phyloP scores from a whole-genome alignment of 768 basidiomycete species.

The Exsudoporus frostii region DNA sequence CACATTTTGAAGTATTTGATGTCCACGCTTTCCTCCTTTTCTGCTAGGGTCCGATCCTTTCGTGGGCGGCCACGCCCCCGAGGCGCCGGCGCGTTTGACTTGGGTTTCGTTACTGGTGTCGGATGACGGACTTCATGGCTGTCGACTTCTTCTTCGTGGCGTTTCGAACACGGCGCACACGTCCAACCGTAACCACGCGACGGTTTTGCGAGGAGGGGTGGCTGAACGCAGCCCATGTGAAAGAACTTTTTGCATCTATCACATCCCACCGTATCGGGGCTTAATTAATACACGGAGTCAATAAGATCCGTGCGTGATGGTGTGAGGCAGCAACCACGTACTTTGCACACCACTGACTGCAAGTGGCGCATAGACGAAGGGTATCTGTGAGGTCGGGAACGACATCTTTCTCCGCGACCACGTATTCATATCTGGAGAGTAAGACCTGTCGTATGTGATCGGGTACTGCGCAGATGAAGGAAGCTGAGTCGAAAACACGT shows the following conservation, averaged over 20 bases:
- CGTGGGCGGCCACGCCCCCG: conserved; percentile 74
- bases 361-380: conserved; percentile 82
- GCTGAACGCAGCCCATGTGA: conserved; percentile 93
- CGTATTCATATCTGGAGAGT: conserved; percentile 84
- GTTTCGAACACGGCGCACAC: conserved; percentile 87
- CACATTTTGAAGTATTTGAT: conserved; percentile 88
- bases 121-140: conserved; percentile 64
- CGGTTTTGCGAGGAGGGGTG: conserved; percentile 86
- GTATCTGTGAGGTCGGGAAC: conserved; percentile 86
- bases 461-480: conserved; percentile 55
- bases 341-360: conserved; percentile 87
- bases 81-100: conserved; percentile 69
- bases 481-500: conserved; percentile 17
- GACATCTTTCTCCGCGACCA: conserved; percentile 92
- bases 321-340: conserved; percentile 40
- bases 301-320: conserved; percentile 16
- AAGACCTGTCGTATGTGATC: conserved; percentile 76
- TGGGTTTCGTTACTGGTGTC: conserved; percentile 53
- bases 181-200: conserved; percentile 98
- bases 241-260: conserved; percentile 91
- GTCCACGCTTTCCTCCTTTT: conserved; percentile 72
- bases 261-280: conserved; percentile 83
- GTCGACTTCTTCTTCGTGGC: conserved; percentile 84
- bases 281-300: conserved; percentile 35
- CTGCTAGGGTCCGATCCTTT: conserved; percentile 69